phyloP scores from a whole-genome alignment of 75 land plant species.

The Picea sitchensis region DNA sequence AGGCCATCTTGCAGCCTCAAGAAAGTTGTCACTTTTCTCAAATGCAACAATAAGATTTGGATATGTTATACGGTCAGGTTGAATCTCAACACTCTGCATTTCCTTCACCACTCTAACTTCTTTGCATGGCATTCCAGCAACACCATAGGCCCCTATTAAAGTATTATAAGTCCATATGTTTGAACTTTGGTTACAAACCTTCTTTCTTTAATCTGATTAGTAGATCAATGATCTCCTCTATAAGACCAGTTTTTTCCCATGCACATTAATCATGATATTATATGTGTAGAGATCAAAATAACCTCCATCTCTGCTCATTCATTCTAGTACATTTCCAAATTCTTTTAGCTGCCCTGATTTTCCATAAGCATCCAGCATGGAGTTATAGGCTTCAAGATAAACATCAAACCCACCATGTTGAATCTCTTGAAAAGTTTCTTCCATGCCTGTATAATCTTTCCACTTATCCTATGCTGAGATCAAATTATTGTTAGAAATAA shows the following conservation, averaged over 20 bases:
- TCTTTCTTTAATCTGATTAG: constrained; percentile 50
- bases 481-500: too few relatives aligned
- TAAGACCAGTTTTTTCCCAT: constrained; percentile 67
- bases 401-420: too few relatives aligned
- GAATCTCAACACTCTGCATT: constrained; percentile 62
- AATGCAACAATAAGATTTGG: constrained; percentile 55
- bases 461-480: too few relatives aligned
- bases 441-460: too few relatives aligned
- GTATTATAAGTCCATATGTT: constrained; percentile 84
- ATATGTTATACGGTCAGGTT: constrained; percentile 72
- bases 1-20: constrained; percentile 72
- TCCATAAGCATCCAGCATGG: too few relatives aligned
- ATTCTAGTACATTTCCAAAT: too few relatives aligned
- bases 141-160: constrained; percentile 81
- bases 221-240: constrained; percentile 57
- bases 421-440: too few relatives aligned
- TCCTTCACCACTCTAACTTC: constrained; percentile 60
- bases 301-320: constrained; percentile 58
- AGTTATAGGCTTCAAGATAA: too few relatives aligned
- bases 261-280: constrained; percentile 82
- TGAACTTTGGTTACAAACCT: constrained; percentile 62
- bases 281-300: constrained; percentile 64
- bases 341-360: too few relatives aligned
- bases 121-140: constrained; percentile 76
- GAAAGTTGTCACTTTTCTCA: constrained; percentile 64